Evolutionary conservation across 495 filamentous ascomycete species (phyloP).

Genomic region (Astrothelium subdiscretum): DNA sequence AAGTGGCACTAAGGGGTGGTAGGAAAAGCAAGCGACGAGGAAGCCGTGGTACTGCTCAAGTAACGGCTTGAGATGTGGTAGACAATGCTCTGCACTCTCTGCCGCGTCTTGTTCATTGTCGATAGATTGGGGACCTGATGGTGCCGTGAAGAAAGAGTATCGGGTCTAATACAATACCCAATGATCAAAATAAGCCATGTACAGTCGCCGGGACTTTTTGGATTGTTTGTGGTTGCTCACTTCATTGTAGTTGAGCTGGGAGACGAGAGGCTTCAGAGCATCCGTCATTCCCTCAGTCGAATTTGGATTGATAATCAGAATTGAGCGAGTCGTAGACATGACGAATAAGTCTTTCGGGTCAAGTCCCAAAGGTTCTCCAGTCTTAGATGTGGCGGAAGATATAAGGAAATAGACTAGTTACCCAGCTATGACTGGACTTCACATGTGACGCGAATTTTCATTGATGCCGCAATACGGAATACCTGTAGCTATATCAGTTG

Average conservation of each 20-base stretch:
- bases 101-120: conserved; percentile 48
- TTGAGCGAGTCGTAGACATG: conserved; percentile 26
- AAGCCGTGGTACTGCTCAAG: conserved; percentile 57
- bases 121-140: conserved; percentile 46
- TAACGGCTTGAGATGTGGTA: conserved; percentile 39
- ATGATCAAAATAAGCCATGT: background rate
- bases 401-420: too few relatives aligned
- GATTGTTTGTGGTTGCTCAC: conserved; percentile 24
- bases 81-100: conserved; percentile 41
- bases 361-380: background rate
- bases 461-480: background rate
- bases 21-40: conserved; percentile 79
- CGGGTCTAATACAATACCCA: conserved; percentile 31
- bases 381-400: too few relatives aligned
- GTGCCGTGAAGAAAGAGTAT: conserved; percentile 48
- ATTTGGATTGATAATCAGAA: conserved; percentile 88
- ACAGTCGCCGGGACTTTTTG: conserved; percentile 4
- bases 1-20: conserved; percentile 63
- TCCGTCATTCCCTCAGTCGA: conserved; percentile 74
- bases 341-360: background rate
- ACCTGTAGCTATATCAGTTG: background rate
- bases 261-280: conserved; percentile 53
- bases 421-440: background rate
- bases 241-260: conserved; percentile 35
- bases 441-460: background rate